These are phyloP conservation scores for Dendrothele bispora DNA, from an alignment of 768 basidiomycete genomes.

Conservation along the genomic window DNA sequence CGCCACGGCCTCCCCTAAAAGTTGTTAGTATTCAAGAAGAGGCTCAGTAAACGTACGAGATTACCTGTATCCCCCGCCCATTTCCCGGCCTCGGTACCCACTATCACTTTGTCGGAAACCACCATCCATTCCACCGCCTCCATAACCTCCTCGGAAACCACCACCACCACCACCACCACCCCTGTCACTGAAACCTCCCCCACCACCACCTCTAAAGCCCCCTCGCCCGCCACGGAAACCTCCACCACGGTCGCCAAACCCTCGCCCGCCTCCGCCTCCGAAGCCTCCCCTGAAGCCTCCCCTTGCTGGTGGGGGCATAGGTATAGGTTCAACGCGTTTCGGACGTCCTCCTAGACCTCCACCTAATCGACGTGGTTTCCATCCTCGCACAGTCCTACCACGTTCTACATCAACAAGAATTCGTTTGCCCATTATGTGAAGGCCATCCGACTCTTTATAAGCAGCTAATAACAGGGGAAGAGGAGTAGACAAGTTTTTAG, in stretches of 20 bases:
- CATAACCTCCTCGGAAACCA: slow-evolving; percentile 27
- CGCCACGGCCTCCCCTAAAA: slow-evolving; percentile 61
- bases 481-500: slow-evolving; percentile 15
- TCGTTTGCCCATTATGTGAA: slow-evolving; percentile 93
- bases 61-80: slow-evolving; percentile 37
- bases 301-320: slow-evolving; percentile 30
- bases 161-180: slow-evolving; percentile 28
- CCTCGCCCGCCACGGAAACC: slow-evolving; percentile 37
- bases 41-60: slow-evolving; percentile 22
- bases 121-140: slow-evolving; percentile 23
- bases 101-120: slow-evolving; percentile 26
- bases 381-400: slow-evolving; percentile 95
- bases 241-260: slow-evolving; percentile 37
- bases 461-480: slow-evolving; percentile 55
- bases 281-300: slow-evolving; percentile 39
- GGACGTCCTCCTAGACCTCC: slow-evolving; percentile 99
- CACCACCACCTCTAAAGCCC: slow-evolving; percentile 32
- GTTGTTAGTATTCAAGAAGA: slow-evolving; percentile 17
- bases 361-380: slow-evolving; percentile 95
- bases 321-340: slow-evolving; percentile 64
- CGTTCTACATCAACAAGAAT: slow-evolving; percentile 98
- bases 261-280: slow-evolving; percentile 42
- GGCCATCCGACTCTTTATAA: slow-evolving; percentile 97
- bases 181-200: slow-evolving; percentile 36
- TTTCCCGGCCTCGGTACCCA: slow-evolving; percentile 30